Percentiles rank a stretch among this genome's conserved stretches.
Evolutionary conservation across 2,329 filamentous ascomycete species (phyloP).

Genomic region (Paraphoma chrysanthemicola): DNA sequence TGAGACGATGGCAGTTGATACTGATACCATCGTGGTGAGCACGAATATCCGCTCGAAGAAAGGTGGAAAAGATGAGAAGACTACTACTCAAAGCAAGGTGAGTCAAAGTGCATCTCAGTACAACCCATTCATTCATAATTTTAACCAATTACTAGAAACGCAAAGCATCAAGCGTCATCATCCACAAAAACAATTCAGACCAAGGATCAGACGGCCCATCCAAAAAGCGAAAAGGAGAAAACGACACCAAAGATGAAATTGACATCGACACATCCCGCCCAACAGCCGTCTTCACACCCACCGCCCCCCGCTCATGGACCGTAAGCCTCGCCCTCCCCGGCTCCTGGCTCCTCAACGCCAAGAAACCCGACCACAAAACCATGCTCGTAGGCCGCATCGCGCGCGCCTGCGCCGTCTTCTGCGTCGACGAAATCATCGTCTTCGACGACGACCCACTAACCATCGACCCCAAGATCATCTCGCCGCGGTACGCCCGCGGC

Average conservation of each 20-base stretch:
- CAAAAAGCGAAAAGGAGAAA: constrained; percentile 22
- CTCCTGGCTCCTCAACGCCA: constrained; percentile 70
- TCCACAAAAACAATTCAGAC: constrained; percentile 19
- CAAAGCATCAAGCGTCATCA: constrained; percentile 26
- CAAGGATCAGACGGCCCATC: constrained; percentile 7
- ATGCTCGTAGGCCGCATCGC: constrained; percentile 77
- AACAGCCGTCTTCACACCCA: constrained; percentile 71
- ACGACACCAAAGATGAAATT: constrained; percentile 7
- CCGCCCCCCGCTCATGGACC: constrained; percentile 72
- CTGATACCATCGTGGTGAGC: constrained; percentile 7
- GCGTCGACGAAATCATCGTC: constrained; percentile 82
- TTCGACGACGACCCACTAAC: constrained; percentile 72
- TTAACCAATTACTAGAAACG: constrained; percentile 23
- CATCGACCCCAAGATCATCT: constrained; percentile 29
- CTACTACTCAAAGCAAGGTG: constrained; percentile 15
- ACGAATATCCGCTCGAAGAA: constrained; percentile 11
- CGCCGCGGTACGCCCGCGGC: constrained; percentile 24
- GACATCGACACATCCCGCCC: constrained; percentile 68
- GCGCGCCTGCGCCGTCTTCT: constrained; percentile 81
- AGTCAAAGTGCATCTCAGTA: not conserved
- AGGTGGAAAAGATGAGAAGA: constrained; percentile 5
- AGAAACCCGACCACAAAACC: constrained; percentile 78
- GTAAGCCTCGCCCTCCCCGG: constrained; percentile 80
- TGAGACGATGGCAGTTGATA: not conserved
- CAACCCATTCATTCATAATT: not conserved